These are phyloP conservation scores for Bombardia bombarda DNA, from an alignment of 495 filamentous ascomycete genomes.

Conservation along the genomic window DNA sequence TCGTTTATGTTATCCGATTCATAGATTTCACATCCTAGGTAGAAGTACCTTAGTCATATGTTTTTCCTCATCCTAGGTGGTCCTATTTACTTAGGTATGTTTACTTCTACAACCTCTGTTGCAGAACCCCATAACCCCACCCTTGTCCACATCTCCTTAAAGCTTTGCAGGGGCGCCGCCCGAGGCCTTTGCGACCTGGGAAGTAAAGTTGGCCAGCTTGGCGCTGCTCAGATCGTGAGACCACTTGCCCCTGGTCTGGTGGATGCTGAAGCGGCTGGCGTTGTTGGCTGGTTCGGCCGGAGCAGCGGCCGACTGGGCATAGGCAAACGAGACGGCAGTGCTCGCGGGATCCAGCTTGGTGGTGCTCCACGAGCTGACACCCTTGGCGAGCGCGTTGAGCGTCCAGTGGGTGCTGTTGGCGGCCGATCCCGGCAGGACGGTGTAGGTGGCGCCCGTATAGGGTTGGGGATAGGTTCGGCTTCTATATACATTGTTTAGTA, in stretches of 20 bases:
- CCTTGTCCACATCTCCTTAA: background rate
- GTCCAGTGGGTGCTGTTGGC: slow-evolving; percentile 32
- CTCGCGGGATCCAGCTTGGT: slow-evolving; percentile 30
- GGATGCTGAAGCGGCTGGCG: slow-evolving; percentile 30
- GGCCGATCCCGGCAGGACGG: slow-evolving; percentile 14
- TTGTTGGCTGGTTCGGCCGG: slow-evolving; percentile 26
- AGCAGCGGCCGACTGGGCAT: slow-evolving; percentile 24
- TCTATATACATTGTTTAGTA: slow-evolving; percentile 3
- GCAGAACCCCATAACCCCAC: background rate
- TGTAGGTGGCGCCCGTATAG: slow-evolving; percentile 18
- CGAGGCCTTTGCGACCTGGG: slow-evolving; percentile 18
- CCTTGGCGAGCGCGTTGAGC: slow-evolving; percentile 27
- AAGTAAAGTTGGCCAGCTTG: slow-evolving; percentile 30
- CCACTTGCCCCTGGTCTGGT: slow-evolving; percentile 30
- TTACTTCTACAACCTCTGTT: background rate
- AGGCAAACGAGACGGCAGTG: slow-evolving; percentile 30
- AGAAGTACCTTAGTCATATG: too few species aligned
- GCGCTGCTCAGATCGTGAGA: slow-evolving; percentile 26
- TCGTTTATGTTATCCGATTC: too few species aligned
- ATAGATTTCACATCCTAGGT: too few species aligned
- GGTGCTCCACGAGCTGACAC: slow-evolving; percentile 25
- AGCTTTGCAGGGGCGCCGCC: slow-evolving; percentile 1
- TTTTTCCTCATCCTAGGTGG: too few species aligned
- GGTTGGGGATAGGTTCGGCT: slow-evolving; percentile 20
- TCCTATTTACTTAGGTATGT: background rate